Base-by-base conservation (phyloP, 2,329 filamentous ascomycete genomes). In the Lecanicillium sp. region DNA sequence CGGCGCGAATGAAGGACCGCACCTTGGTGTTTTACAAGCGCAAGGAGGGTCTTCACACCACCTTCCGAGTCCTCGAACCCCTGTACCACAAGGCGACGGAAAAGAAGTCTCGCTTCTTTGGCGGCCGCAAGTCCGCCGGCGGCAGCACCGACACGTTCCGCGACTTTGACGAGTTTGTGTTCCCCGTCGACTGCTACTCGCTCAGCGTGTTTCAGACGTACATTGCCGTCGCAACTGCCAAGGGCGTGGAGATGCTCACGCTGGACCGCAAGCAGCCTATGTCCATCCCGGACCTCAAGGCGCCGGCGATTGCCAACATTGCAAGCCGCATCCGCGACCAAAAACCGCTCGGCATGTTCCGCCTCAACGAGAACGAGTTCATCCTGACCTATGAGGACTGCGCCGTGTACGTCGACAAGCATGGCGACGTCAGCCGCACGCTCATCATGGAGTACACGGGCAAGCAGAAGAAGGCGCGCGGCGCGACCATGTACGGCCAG, bases 371-470 rank as follows among this genome's bases (percentile, higher is more conserved):
- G 43, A 84, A 85, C 41, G 92, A 95, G 59, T 98, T 97, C 62
- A 69, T 98, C 18, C 79, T 96, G 35, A 87, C 85, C 28, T 98
- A 97, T 59, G 86, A 94, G 61, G 88, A 96, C 60, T 97, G 90
- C 51, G 92, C 89, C 14, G 89, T 98, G 8, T 98, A 97, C 55
- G 85, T 97, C 56, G 94, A 98, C 68, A 96, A 97, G 64, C 88
- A 97, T 60, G 92, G 92, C 48, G 92, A 98, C 45, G 87, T 98
- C 19, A 90, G 81, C 29, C 84, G 94, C 33, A 87, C 84, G 19
- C 87, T 97, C 42, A 89, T 97, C 54, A 95, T 98, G 88, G 88
- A 97, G 57, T 98, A 97, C 59, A 92, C 94, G n/a, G 92, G 92
- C 49, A 90, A 84, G 53, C 74, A 77, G 56, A 78, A 77, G 61